Conservation (phyloP, 257 asterid genomes). For the Forsythia viridissima region DNA sequence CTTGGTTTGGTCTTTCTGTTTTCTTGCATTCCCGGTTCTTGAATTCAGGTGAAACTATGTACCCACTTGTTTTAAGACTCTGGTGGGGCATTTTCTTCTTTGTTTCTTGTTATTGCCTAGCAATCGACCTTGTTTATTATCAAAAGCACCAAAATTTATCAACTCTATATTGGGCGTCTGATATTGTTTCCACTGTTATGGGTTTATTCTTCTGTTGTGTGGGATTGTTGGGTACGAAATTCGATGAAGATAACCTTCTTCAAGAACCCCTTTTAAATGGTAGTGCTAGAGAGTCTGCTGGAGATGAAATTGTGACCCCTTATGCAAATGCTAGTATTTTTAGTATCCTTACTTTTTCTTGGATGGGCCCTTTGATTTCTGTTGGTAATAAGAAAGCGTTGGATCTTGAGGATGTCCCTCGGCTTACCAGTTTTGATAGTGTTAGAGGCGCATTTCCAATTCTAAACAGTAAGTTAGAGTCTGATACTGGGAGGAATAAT, state of each 20-base stretch:
- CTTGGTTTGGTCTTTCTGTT: conserved; percentile 60
- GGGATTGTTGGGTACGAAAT: conserved; percentile 43
- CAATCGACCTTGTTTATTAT: conserved; percentile 49
- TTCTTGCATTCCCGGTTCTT: conserved; percentile 40
- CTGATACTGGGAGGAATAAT: conserved; percentile 31
- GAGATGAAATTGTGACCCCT: conserved; percentile 80
- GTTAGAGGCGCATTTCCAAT: conserved; percentile 58
- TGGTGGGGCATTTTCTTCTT: conserved; percentile 72
- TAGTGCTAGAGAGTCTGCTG: conserved; percentile 38
- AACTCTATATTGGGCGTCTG: conserved; percentile 60
- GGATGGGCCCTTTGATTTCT: conserved; percentile 71
- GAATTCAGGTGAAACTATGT: conserved; percentile 44
- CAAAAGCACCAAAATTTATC: conserved; percentile 42
- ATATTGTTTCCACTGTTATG: conserved; percentile 40
- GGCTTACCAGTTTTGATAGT: conserved; percentile 52
- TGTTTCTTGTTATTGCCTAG: conserved; percentile 65
- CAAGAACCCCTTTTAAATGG: conserved; percentile 70
- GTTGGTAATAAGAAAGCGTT: conserved; percentile 59
- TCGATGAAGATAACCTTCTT: conserved; percentile 36
- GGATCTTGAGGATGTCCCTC: conserved; percentile 96
- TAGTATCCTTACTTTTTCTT: conserved; percentile 69
- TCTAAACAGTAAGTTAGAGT: conserved; percentile 48
- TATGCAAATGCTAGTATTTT: conserved; percentile 55
- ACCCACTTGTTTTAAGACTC: conserved; percentile 60
- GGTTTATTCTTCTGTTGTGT: conserved; percentile 53